Evolutionary conservation across 1,284 basidiomycete species (phyloP), one percentile per base, ranked within the genome.

Genomic region (Trametes sp.): DNA sequence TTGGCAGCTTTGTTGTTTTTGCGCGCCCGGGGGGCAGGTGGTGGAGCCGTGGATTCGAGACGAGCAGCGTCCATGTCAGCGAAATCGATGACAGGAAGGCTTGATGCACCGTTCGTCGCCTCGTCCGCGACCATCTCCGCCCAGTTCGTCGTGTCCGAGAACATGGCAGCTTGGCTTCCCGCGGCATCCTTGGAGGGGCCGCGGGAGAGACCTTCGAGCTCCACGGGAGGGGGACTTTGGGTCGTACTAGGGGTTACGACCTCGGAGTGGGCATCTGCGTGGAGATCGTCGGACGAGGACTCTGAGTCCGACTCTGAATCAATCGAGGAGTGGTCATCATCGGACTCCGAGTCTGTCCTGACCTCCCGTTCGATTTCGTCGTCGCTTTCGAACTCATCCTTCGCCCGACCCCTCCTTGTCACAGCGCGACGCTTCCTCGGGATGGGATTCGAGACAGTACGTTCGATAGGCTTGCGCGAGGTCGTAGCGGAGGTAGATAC

Each of bases 121-220:
- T 92, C 88, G 54, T 88, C 87, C n/a, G 85, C 82, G n/a, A 92
- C 89, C 85, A 92, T 89, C 72, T 94, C 90, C 9, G 90, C 89
- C 92, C 92, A 94, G 70, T 86, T 84, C 19, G 82, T 81, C 41
- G 82, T 68, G 21, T 81, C 72, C 66, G 88, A 87, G 71, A 90
- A 89, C 6, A 87, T 77, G 41, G 80, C 74, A 46, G 75, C 68
- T 11, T 70, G 75, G 28, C 70, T 76, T 67, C 75, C 75, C 1
- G 73, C 71, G 57, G 73, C 69, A 41, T 71, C 64, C 35, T 75
- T 69, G 55, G 72, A 57, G 46, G 73, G 51, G 14, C 69, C 55
- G 24, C 72, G 72, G 24, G 67, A 59, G 36, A 80, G 64, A 65
- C 78, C 75, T 36, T 78, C 80, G 24, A 71, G 63, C 52, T 75